Base-by-base conservation (phyloP, 208 protist species). In the Crithidia mellificae region DNA sequence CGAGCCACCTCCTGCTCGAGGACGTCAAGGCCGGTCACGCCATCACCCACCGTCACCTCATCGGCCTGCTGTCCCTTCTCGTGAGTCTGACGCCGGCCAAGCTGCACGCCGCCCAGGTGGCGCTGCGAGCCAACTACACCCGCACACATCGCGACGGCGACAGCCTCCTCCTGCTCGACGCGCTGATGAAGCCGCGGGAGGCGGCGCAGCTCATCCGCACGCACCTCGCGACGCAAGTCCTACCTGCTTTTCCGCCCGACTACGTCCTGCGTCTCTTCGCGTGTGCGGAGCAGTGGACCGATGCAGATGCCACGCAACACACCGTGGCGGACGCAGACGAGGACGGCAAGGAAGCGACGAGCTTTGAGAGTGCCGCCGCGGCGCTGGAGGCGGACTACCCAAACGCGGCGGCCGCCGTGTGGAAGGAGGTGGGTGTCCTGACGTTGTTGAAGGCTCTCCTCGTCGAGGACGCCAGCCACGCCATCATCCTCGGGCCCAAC, bases 371-470 rank as follows among this genome's bases (percentile, higher is more conserved):
- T 2, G 27, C 27, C 4, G 64, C 58, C 17, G 50, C 38, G 17
- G 54, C 22, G 39, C 47, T 66, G 52, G 59, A 72, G 30, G 34
- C 34, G 36, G 49, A 54, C 12, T 59, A 65, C 24, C 29, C 53
- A 20, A 44, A 52, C 24, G 24, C 65, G 14, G 63, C 74, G 49
- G 74, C 84, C 12, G 19, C 62, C 2, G 22, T 91, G 27, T 94
- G 88, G 88, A 64, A 63, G 39, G 74, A 79, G 32, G 22, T 88
- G 12, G 83, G 83, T 6, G 85, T 80, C 39, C 56, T 91, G 27
- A 86, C 85, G 44, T 59, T 94, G 9, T 64, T 90, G n/a, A 85
- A 87, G 51, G 17, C 77, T 8, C 64, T 94, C 2, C 41, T 93
- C 22, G 52, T 74, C 24, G 81, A 85, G 25, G 69, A 66, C 32